Percentiles rank a stretch among this genome's conserved stretches.
Conservation (phyloP, 2,329 filamentous ascomycete genomes). For the Lachnellula hyalina region DNA sequence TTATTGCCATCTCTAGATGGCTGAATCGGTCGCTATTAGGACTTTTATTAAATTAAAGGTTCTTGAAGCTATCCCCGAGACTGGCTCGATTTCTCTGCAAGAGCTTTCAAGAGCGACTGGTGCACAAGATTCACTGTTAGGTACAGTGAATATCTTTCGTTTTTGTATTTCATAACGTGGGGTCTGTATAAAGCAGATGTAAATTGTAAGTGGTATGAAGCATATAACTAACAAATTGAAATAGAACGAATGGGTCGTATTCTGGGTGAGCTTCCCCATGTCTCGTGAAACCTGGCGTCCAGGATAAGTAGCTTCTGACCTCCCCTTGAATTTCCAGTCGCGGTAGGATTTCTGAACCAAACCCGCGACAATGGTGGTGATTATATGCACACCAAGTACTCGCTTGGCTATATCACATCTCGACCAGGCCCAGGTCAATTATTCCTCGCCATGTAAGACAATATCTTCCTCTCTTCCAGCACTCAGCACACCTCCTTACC, state of each 20-base stretch:
- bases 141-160: constrained; percentile 10
- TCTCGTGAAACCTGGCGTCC: background rate
- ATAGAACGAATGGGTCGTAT: background rate
- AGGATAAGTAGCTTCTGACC: background rate
- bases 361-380: constrained; percentile 24
- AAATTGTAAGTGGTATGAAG: background rate
- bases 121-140: constrained; percentile 28
- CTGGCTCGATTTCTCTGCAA: constrained; percentile 27
- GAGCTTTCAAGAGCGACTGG: constrained; percentile 27
- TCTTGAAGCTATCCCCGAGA: constrained; percentile 27
- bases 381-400: constrained; percentile 32
- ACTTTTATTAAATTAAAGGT: constrained; percentile 31
- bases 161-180: background rate
- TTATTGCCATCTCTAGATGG: constrained; percentile 23
- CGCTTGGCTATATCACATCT: constrained; percentile 28
- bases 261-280: background rate
- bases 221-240: too few relatives aligned
- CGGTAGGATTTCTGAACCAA: constrained; percentile 30
- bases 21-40: constrained; percentile 28
- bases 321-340: constrained; percentile 18
- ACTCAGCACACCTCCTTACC: background rate
- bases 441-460: constrained; percentile 28
- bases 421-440: constrained; percentile 28
- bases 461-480: background rate
- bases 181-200: background rate